Evolutionary conservation across 805 yeast species (phyloP), one percentile per base, ranked within the genome.

Genomic region (Clavispora phyllophila): DNA sequence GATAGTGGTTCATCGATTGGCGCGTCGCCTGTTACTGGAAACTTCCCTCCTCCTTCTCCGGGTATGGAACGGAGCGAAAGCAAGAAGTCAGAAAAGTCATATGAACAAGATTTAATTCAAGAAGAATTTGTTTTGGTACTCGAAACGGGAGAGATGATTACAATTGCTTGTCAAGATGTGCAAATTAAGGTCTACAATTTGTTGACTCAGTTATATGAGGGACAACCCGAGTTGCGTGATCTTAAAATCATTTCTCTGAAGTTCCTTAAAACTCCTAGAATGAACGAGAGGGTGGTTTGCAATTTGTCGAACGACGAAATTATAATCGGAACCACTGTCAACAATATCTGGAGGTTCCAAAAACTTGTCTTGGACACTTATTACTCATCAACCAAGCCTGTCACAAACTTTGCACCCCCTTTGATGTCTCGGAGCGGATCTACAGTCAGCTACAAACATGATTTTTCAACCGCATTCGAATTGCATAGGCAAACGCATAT

Each of bases 261-360:
- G 40, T 75, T 76, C 46, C 58, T 87, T 9, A 57, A 73, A 2
- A 82, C 95, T 0, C 87, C 95, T 4, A 71, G 93, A 56, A 82
- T 86, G 20, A 82, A 79, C 53, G 93, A 86, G 57, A 68, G 90
- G 47, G 63, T 87, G 24, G 79, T 87, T 1, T 76, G 81, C 44
- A 69, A 74, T 37, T 63, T 76, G 3, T 63, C 62, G 10, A 69
- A 69, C 37, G 79, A 77, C 9, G 74, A 74, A 28, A 51, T 85
- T 12, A 63, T 82, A 5, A 79, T 85, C 4, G 81, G 82, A 1
- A 78, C 86, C 0, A 81, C 74, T 1, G 63, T 79, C n/a, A 82
- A 81, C 50, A 81, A 82, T 52, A 72, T 70, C 44, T 83, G 90
- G 89, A 78, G 72, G 49, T 70, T 78, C 22, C 62, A 82, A 49